Percentiles rank a stretch among this genome's conserved stretches.
These are phyloP conservation scores for Pythium monospermum DNA, from an alignment of 352 stramenopile species.

Conservation along the genomic window DNA sequence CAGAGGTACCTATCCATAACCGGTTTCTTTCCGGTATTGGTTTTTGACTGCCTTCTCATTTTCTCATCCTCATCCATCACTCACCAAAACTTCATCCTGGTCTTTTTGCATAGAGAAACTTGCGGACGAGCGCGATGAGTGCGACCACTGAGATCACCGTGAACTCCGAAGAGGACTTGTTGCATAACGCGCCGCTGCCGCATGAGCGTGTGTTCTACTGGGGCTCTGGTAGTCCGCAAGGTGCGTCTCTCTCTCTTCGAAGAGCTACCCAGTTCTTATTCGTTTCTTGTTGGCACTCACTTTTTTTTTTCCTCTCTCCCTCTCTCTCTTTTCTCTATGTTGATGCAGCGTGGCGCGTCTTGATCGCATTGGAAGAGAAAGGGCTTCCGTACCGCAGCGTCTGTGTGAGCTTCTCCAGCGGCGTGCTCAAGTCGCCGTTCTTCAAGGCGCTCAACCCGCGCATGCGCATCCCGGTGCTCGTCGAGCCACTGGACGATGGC, in stretches of 20 bases:
- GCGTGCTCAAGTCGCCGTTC: slow-evolving; percentile 75
- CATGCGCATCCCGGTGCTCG: slow-evolving; percentile 77
- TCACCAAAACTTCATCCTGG: too few species aligned
- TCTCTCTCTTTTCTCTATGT: too few species aligned
- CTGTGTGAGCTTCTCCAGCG: slow-evolving; percentile 79
- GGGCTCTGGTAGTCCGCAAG: slow-evolving; percentile 79
- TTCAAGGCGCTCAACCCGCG: slow-evolving; percentile 74
- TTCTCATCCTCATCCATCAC: too few species aligned
- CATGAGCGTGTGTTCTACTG: slow-evolving; percentile 80
- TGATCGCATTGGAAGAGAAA: slow-evolving; percentile 81
- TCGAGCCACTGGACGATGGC: slow-evolving; percentile 46
- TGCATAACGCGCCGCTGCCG: slow-evolving; percentile 43
- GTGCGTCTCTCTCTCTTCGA: slow-evolving; percentile 21
- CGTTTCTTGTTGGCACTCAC: not conserved
- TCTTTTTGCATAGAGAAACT: too few species aligned
- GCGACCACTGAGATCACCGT: slow-evolving; percentile 17
- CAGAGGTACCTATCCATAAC: too few species aligned
- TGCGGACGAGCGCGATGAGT: not conserved
- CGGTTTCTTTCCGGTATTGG: too few species aligned
- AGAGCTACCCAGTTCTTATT: not conserved
- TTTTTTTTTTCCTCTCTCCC: not conserved
- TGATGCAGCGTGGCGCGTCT: slow-evolving; percentile 73
- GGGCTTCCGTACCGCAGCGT: slow-evolving; percentile 69
- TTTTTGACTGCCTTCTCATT: too few species aligned
- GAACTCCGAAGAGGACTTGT: slow-evolving; percentile 50